These are phyloP conservation scores for Mortierella sp. DNA, from an alignment of 371 early-diverging fungal genomes.

Conservation along the genomic window DNA sequence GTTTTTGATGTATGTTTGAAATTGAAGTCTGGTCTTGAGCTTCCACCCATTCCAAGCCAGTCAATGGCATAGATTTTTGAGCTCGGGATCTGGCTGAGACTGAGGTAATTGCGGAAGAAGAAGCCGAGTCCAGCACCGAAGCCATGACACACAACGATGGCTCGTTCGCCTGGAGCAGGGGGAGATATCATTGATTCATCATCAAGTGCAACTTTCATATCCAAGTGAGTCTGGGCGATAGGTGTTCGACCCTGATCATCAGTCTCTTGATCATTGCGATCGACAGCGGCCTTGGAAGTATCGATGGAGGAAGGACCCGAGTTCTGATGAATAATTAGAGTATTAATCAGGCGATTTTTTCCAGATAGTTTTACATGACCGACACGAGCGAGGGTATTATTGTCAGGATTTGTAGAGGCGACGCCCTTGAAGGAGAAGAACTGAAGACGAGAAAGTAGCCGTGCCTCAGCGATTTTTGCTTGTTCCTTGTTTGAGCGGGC, in stretches of 20 bases:
- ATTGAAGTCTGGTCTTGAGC: conserved; percentile 79
- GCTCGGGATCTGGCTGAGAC: conserved; percentile 73
- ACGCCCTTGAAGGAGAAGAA: conserved; percentile 55
- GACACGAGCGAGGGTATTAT: conserved; percentile 58
- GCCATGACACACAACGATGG: conserved; percentile 90
- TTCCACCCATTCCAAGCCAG: conserved; percentile 92
- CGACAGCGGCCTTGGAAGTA: conserved; percentile 33
- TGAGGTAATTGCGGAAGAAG: conserved; percentile 86
- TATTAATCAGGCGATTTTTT: conserved; percentile 58
- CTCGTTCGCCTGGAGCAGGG: conserved; percentile 56
- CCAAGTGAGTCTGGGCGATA: conserved; percentile 53
- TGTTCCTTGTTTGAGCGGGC: conserved; percentile 48
- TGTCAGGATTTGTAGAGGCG: conserved; percentile 44
- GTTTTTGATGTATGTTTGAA: conserved; percentile 64
- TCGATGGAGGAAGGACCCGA: conserved; percentile 23
- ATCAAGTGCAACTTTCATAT: conserved; percentile 37
- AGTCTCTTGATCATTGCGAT: conserved; percentile 46
- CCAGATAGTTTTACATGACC: conserved; percentile 62
- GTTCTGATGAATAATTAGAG: conserved; percentile 58
- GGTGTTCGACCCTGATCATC: conserved; percentile 56
- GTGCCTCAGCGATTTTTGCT: conserved; percentile 47
- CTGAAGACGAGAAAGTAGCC: conserved; percentile 56
- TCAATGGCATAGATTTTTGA: conserved; percentile 87
- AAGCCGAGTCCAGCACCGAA: conserved; percentile 94
- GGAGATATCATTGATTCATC: conserved; percentile 46